phyloP scores from a whole-genome alignment of 306 rosid species.

The Myrica gale region DNA sequence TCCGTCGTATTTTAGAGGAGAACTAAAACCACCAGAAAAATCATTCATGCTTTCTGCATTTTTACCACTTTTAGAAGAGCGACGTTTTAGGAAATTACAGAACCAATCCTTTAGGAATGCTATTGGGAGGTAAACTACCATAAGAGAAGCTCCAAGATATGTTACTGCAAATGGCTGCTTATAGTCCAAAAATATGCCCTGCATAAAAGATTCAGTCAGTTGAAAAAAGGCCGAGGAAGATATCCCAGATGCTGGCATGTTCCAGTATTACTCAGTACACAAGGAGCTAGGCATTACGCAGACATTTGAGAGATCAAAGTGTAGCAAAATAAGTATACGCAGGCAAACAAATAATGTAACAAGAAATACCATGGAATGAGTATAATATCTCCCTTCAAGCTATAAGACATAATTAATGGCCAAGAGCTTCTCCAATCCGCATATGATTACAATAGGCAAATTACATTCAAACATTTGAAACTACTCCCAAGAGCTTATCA shows the following conservation, averaged over 20 bases:
- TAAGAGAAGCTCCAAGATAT: slow-evolving; percentile 96
- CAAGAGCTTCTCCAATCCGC: background rate
- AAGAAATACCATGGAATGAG: slow-evolving; percentile 6
- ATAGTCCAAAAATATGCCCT: slow-evolving; percentile 77
- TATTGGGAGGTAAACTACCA: slow-evolving; percentile 97
- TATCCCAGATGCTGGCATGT: slow-evolving; percentile 12
- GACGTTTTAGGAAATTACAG: slow-evolving; percentile 48
- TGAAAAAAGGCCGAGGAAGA: slow-evolving; percentile 22
- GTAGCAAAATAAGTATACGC: background rate
- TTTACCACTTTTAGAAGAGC: slow-evolving; percentile 64
- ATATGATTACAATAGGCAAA: background rate
- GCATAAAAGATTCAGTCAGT: slow-evolving; percentile 36
- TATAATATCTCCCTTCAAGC: slow-evolving; percentile 2
- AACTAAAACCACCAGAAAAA: slow-evolving; percentile 31
- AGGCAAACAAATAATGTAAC: slow-evolving; percentile 11
- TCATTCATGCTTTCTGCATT: slow-evolving; percentile 44
- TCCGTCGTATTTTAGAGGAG: slow-evolving; percentile 49
- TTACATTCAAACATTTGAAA: background rate
- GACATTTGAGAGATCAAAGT: background rate
- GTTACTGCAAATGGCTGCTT: slow-evolving; percentile 98
- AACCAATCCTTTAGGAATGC: slow-evolving; percentile 91
- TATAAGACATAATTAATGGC: slow-evolving; percentile 1
- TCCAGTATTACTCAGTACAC: slow-evolving; percentile 13
- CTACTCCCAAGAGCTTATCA: background rate
- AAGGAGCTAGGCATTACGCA: slow-evolving; percentile 6